Base-by-base conservation (phyloP, 2,329 filamentous ascomycete species). In the Colletotrichum tanaceti region DNA sequence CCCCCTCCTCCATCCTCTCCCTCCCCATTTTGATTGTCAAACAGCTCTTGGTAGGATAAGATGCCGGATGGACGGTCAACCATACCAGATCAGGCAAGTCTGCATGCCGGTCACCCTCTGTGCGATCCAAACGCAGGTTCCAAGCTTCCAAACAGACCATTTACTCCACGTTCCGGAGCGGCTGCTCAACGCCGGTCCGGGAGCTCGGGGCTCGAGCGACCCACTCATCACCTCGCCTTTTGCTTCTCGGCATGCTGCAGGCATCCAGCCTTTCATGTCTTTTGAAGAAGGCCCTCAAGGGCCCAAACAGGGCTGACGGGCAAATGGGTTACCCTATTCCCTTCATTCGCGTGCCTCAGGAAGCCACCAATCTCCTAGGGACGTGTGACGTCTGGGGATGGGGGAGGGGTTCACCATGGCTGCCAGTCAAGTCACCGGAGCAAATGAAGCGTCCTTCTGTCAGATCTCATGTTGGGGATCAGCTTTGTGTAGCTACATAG, bases 151-250 rank as follows among this genome's bases (percentile, higher is more conserved):
- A 41, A 28, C 49, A 38, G 57, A 68, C 50, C 55, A 35, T 44
- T 57, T 35, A 58, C 39, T 60, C 62, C 62, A 50, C 22, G 32
- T 18, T 53, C 43, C 55, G 44, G 44, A 47, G 54, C 14, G 46
- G 53, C 52, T 53, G 24, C 28, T n/a, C 65, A 22, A 39, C n/a
- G 20, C 44, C 49, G 44, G 44, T n/a, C 62, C 55, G 55, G 47
- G 53, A 58, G 32, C 39, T 57, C 47, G 61, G 54, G 49, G 61
- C 14, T 32, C 32, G 57, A 54, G 39, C 20, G 32, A 49, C 20
- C 57, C 66, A 61, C 62, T 65, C 55, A 65, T 66, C 62, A 9
- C 16, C 65, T 57, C n/a, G n/a, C n/a, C n/a, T n/a, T n/a, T 57
- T 57, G 43, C 62, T 66, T 65, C 22, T 47, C 66, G 57, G 66